Percentiles rank a stretch among this genome's conserved stretches.
phyloP scores from a whole-genome alignment of 2,329 filamentous ascomycete species.

The Cladosporium sp. region DNA sequence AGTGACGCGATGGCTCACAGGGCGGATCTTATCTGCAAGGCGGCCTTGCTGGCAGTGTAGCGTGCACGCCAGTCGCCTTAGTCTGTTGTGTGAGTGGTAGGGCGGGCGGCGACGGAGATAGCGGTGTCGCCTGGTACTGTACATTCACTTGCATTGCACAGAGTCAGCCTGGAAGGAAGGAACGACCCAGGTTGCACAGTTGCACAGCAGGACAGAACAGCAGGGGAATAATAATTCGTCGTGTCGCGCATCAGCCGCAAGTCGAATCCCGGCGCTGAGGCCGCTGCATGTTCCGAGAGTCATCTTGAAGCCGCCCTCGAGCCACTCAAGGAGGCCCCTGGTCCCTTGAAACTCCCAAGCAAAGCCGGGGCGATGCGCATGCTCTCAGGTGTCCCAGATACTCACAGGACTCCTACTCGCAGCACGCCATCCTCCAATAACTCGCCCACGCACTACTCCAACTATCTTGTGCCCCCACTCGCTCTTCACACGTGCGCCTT shows the following conservation, averaged over 20 bases:
- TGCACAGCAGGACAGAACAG: neutral
- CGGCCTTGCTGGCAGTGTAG: neutral
- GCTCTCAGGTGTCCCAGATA: neutral
- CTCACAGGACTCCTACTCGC: neutral
- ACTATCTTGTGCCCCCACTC: constrained; percentile 13
- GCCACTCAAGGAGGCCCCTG: neutral
- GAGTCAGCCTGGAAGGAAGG: neutral
- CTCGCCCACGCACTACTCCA: constrained; percentile 10
- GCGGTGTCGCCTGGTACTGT: neutral
- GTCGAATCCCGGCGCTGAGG: neutral
- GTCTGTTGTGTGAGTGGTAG: neutral
- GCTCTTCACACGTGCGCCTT: constrained; percentile 11
- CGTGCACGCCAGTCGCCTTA: constrained; percentile 1
- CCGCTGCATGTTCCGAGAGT: neutral
- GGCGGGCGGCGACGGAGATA: neutral
- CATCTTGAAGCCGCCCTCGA: neutral
- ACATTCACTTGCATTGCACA: neutral
- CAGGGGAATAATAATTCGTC: neutral
- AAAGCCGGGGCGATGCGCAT: constrained; percentile 1
- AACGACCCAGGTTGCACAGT: neutral
- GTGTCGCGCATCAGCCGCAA: neutral
- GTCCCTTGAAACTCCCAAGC: constrained; percentile 1
- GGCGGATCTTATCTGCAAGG: constrained; percentile 3
- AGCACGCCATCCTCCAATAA: constrained; percentile 18
- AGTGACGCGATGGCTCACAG: constrained; percentile 12